phyloP scores from a whole-genome alignment of 73 alveolate species.

The Durusdinium trenchii region DNA sequence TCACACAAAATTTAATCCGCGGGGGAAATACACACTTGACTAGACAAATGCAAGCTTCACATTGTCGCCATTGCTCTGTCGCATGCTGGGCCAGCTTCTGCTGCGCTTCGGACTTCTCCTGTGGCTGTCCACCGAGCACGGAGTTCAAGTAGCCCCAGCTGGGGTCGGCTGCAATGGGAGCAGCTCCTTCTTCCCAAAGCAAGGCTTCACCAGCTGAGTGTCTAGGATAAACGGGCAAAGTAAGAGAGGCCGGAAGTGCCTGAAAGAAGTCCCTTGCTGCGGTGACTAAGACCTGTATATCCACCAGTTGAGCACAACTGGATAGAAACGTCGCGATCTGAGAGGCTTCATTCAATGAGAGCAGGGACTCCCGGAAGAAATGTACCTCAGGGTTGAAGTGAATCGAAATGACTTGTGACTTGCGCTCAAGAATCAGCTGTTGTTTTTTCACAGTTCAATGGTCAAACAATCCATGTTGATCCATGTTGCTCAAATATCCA shows the following conservation, averaged over 20 bases:
- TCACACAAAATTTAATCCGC: too few relatives aligned
- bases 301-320: constrained; percentile 75
- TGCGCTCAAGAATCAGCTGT: too few relatives aligned
- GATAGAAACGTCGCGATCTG: constrained; percentile 61
- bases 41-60: too few relatives aligned
- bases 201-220: constrained; percentile 81
- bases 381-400: constrained; percentile 83
- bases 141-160: constrained; percentile 7
- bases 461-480: too few relatives aligned
- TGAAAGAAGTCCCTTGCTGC: constrained; percentile 43
- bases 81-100: constrained; percentile 49
- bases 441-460: too few relatives aligned
- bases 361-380: constrained; percentile 83
- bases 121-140: neutral
- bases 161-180: constrained; percentile 5
- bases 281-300: constrained; percentile 6
- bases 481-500: too few relatives aligned
- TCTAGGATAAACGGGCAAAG: constrained; percentile 82
- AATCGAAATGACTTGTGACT: too few relatives aligned
- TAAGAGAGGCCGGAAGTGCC: constrained; percentile 78
- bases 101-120: neutral
- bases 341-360: constrained; percentile 66
- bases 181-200: constrained; percentile 13
- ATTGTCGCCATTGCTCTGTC: constrained; percentile 82
- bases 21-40: too few relatives aligned